These are phyloP conservation scores for Martiniozyma asiatica DNA, from an alignment of 1,139 yeast species.

Conservation along the genomic window DNA sequence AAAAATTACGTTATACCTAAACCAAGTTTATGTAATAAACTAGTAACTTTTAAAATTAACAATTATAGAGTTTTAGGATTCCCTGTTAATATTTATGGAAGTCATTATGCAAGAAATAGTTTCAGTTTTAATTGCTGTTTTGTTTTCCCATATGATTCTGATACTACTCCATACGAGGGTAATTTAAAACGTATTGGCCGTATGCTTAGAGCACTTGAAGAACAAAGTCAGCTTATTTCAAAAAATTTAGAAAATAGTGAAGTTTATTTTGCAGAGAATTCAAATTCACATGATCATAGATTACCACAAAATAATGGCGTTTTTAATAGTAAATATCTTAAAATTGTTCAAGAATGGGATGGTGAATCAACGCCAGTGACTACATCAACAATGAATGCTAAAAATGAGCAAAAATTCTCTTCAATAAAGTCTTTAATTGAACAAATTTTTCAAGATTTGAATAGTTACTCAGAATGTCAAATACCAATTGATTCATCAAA, in stretches of 20 bases:
- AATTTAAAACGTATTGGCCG: slow-evolving; percentile 75
- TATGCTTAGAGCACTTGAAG: slow-evolving; percentile 85
- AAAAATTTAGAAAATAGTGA: slow-evolving; percentile 23
- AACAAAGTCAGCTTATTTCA: slow-evolving; percentile 71
- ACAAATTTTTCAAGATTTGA: slow-evolving; percentile 85
- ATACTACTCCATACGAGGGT: slow-evolving; percentile 76
- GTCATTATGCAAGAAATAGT: slow-evolving; percentile 76
- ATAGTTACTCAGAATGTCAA: slow-evolving; percentile 89
- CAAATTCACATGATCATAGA: slow-evolving; percentile 10
- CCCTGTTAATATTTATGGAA: slow-evolving; percentile 72
- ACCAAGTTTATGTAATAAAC: slow-evolving; percentile 74
- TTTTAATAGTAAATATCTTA: slow-evolving; percentile 18
- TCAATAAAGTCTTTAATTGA: slow-evolving; percentile 73
- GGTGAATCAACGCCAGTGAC: slow-evolving; percentile 15
- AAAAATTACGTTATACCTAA: slow-evolving; percentile 91
- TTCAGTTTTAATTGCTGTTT: slow-evolving; percentile 89
- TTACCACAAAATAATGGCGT: no score
- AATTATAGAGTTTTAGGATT: slow-evolving; percentile 73
- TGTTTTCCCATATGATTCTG: slow-evolving; percentile 75
- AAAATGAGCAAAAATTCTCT: slow-evolving; percentile 32
- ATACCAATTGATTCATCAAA: slow-evolving; percentile 87
- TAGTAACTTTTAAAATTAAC: slow-evolving; percentile 63
- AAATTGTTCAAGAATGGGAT: slow-evolving; percentile 20
- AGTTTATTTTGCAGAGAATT: slow-evolving; percentile 24
- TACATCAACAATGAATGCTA: slow-evolving; percentile 17